A percentile compares a stretch with the other conserved stretches of the same genome.
phyloP scores from a whole-genome alignment of 2,329 filamentous ascomycete genomes.

The Penicillium polonicum region DNA sequence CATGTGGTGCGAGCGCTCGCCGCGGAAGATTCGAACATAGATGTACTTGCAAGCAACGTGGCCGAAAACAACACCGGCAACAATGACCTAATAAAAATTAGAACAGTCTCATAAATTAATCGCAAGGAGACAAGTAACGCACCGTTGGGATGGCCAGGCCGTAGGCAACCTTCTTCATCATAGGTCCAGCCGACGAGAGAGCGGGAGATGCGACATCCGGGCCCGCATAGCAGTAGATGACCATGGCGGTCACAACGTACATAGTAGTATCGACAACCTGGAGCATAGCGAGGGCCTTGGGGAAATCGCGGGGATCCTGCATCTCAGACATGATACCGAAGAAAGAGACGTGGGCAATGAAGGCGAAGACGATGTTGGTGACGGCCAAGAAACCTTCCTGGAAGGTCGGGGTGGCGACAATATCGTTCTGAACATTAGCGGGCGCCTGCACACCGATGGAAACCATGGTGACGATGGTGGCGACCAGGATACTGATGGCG shows the following conservation, averaged over 20 bases:
- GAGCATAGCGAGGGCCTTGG: constrained; percentile 60
- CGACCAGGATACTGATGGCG: constrained; percentile 61
- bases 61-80: constrained; percentile 67
- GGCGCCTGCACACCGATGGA: constrained; percentile 56
- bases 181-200: constrained; percentile 58
- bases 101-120: neutral
- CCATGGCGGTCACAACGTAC: constrained; percentile 63
- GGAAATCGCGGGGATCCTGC: constrained; percentile 57
- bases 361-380: constrained; percentile 68
- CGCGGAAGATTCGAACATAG: constrained; percentile 59
- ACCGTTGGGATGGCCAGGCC: constrained; percentile 64
- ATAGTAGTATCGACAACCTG: constrained; percentile 59
- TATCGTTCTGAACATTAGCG: constrained; percentile 35
- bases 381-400: constrained; percentile 44
- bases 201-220: constrained; percentile 61
- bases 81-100: constrained; percentile 39
- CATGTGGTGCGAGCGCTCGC: constrained; percentile 54
- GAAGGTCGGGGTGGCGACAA: constrained; percentile 50
- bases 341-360: constrained; percentile 63
- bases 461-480: constrained; percentile 65
- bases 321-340: constrained; percentile 65
- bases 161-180: constrained; percentile 62
- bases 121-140: neutral
- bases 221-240: constrained; percentile 67
- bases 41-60: constrained; percentile 65